Evolutionary conservation across 2,329 filamentous ascomycete species (phyloP), one percentile per base, ranked within the genome.

Genomic region (Verticillium tricorpus): DNA sequence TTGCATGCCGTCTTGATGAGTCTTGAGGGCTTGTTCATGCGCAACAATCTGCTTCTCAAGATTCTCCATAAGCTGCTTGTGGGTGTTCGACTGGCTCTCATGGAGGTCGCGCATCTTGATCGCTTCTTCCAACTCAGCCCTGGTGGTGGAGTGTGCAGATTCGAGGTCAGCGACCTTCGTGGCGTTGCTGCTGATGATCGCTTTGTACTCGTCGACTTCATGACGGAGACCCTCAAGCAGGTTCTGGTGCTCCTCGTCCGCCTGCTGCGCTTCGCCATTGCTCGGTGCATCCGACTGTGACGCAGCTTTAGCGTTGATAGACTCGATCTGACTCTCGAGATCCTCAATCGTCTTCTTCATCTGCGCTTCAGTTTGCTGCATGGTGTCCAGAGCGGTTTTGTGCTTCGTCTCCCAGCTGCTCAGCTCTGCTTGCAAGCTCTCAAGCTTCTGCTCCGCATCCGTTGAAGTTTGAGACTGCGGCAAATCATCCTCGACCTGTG

Each of bases 141-240:
- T 85, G 58, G 90, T 85, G 31, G 83, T 82, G 35, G 83, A 74
- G 71, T 96, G 89, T 4, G 89, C 85, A 65, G 88, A 78, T 74
- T 97, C 92, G 15, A 97, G 81, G 66, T 90, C 85, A 3, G 87
- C 82, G 34, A 97, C 87, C 68, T 88, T 91, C 45, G 83, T 72
- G 14, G 87, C 80, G 68, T 93, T 91, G 66, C 80, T 82, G 65
- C 84, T 83, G 68, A 96, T 89, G 40, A 90, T 85, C 3, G 83
- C 78, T 76, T 91, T 93, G 77, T 96, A 93, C 71, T 92, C 88
- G 59, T 93, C 87, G 60, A 97, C 89, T 71, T 59, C 89, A 63
- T 77, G 82, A 65, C 90, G 89, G 52, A 97, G 76, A 55, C 80
- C 80, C 39, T 80, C 77, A 37, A 91, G 77, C 57, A 88, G 77